phyloP scores from a whole-genome alignment of 2,329 filamentous ascomycete genomes.

The Niveomyces coronatus region DNA sequence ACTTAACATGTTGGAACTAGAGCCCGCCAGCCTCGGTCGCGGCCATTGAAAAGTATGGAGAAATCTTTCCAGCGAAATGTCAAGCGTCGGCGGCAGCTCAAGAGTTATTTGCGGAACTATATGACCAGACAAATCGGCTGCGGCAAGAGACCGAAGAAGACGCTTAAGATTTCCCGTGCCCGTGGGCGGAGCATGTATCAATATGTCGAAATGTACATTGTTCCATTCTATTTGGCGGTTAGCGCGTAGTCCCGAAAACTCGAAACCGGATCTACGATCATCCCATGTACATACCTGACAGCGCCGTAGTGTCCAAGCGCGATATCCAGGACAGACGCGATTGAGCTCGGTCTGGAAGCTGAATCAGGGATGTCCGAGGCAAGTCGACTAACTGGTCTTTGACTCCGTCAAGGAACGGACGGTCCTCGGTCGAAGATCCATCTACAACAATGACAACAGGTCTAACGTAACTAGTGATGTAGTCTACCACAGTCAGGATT shows the following conservation, averaged over 20 bases:
- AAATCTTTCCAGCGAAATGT: conserved; percentile 52
- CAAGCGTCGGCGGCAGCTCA: conserved; percentile 65
- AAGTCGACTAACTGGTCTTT: conserved; percentile 38
- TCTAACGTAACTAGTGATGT: conserved; percentile 64
- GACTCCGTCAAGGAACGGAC: conserved; percentile 53
- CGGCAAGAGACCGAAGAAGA: conserved; percentile 63
- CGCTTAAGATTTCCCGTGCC: conserved; percentile 67
- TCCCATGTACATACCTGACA: conserved; percentile 42
- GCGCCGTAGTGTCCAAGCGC: conserved; percentile 60
- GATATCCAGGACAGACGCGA: conserved; percentile 67
- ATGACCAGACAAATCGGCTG: conserved; percentile 65
- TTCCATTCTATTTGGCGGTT: conserved; percentile 55
- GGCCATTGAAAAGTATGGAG: conserved; percentile 61
- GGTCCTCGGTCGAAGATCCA: conserved; percentile 53
- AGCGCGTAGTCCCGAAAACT: conserved; percentile 3
- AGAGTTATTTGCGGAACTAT: conserved; percentile 67
- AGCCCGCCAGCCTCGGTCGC: conserved; percentile 27
- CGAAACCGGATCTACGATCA: conserved; percentile 16
- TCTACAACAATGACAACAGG: conserved; percentile 72
- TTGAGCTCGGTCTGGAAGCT: conserved; percentile 54
- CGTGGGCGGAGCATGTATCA: conserved; percentile 63
- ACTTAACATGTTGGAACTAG: conserved; percentile 46
- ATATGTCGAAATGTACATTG: conserved; percentile 65
- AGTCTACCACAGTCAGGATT: conserved; percentile 30
- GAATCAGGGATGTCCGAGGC: conserved; percentile 55